phyloP scores from a whole-genome alignment of 345 rosid genomes.

The Lumnitzera racemosa region DNA sequence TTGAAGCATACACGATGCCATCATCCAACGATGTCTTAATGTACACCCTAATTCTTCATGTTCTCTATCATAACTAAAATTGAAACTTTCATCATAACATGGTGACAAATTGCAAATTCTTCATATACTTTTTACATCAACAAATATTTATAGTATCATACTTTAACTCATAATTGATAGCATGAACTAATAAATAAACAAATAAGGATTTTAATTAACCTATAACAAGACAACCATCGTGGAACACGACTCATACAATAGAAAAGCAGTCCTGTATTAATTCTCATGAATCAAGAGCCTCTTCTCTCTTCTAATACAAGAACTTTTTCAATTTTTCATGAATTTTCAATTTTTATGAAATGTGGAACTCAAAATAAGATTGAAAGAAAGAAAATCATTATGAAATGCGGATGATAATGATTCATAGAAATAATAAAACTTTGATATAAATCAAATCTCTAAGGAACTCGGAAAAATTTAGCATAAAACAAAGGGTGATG shows the following conservation, averaged over 20 bases:
- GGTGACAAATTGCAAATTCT: not conserved
- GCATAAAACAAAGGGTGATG: not conserved
- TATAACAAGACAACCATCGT: slow-evolving; percentile 13
- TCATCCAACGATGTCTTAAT: not conserved
- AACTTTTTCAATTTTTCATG: too few species aligned
- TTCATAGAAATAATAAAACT: too few species aligned
- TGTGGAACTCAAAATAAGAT: too few species aligned
- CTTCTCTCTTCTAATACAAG: slow-evolving; percentile 11
- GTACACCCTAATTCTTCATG: too few species aligned
- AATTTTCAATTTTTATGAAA: too few species aligned
- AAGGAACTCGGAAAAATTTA: not conserved
- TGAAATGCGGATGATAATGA: too few species aligned
- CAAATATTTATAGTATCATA: not conserved
- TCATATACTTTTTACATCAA: not conserved
- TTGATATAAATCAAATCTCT: not conserved
- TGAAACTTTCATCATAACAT: too few species aligned
- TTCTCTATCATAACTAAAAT: too few species aligned
- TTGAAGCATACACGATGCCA: not conserved
- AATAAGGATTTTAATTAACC: not conserved
- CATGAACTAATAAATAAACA: not conserved
- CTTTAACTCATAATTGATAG: not conserved
- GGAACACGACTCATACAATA: slow-evolving; percentile 8
- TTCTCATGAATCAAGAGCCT: slow-evolving; percentile 4
- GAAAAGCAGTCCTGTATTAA: slow-evolving; percentile 6
- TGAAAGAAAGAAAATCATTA: too few species aligned